Evolutionary conservation across 257 asterid species (phyloP).

Genomic region (Solanum chilense): DNA sequence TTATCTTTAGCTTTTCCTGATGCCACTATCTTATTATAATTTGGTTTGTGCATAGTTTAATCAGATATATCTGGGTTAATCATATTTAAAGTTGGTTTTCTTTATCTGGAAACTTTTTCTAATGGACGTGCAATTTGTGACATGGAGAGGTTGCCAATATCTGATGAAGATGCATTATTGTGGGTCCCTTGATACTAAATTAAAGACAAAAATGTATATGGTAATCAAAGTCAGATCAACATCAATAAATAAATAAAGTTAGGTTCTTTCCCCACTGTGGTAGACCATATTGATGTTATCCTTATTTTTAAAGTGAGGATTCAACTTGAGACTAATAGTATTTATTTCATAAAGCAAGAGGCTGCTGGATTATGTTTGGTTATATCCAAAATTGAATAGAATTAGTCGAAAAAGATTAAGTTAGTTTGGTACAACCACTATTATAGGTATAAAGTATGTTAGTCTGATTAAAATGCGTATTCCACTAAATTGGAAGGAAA

Average conservation of each 20-base stretch:
- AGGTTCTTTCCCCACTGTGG: slow-evolving; percentile 46
- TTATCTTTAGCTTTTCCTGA: slow-evolving; percentile 2
- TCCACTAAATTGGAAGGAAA: background rate
- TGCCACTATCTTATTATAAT: background rate
- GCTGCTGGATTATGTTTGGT: slow-evolving; percentile 7
- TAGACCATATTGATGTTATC: slow-evolving; percentile 28
- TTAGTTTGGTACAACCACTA: slow-evolving; percentile 9
- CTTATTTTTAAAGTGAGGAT: slow-evolving; percentile 13
- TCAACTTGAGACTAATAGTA: slow-evolving; percentile 18
- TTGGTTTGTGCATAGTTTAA: background rate
- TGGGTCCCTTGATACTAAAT: slow-evolving; percentile 27
- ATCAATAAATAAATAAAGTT: slow-evolving; percentile 34
- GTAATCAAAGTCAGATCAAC: slow-evolving; percentile 36
- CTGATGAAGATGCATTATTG: slow-evolving; percentile 21
- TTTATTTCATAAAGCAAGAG: slow-evolving; percentile 2
- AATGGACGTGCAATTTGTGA: slow-evolving; percentile 18
- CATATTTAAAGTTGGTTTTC: background rate
- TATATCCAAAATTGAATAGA: background rate
- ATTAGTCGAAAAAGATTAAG: background rate
- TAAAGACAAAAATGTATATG: slow-evolving; percentile 23
- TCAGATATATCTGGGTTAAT: slow-evolving; percentile 1
- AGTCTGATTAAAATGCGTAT: background rate
- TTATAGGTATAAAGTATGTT: background rate
- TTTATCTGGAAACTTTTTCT: background rate
- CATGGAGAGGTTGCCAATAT: slow-evolving; percentile 33